phyloP scores from a whole-genome alignment of 2,329 filamentous ascomycete species.

The Epichloe typhina region DNA sequence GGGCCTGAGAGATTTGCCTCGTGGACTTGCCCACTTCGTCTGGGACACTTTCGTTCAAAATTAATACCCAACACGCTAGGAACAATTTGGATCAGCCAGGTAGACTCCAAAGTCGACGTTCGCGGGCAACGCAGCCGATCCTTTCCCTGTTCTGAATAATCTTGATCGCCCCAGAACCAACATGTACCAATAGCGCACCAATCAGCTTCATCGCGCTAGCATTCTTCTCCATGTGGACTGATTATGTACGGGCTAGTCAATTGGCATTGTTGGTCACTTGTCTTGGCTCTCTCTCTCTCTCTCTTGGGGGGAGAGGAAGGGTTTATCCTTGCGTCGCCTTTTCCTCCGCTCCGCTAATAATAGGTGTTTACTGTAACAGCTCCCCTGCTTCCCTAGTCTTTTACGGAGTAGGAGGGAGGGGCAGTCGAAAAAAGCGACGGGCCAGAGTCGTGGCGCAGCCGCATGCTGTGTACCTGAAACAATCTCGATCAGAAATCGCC shows the following conservation, averaged over 20 bases:
- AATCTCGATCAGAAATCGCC: slow-evolving; percentile 1
- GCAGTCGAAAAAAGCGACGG: neutral
- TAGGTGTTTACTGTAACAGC: neutral
- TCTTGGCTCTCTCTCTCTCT: neutral
- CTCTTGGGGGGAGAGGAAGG: neutral
- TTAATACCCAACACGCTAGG: too few species aligned
- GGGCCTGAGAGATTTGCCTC: neutral
- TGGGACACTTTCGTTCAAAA: too few species aligned
- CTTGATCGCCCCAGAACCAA: neutral
- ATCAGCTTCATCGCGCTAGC: neutral
- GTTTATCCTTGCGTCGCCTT: too few species aligned
- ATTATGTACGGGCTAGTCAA: neutral
- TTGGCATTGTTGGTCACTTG: neutral
- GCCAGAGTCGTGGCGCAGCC: neutral
- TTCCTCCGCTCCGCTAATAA: neutral
- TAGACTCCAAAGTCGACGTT: too few species aligned
- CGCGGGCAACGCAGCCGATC: neutral
- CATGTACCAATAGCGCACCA: neutral
- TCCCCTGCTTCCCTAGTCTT: neutral
- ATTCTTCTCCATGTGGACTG: neutral
- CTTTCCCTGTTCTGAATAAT: neutral
- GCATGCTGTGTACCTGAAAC: neutral
- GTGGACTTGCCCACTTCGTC: neutral
- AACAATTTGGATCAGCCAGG: too few species aligned
- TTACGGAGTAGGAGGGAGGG: neutral